A percentile compares a stretch with the other conserved stretches of the same genome.
phyloP scores from a whole-genome alignment of 176 grass and related monocot genomes.

The Poa annua region DNA sequence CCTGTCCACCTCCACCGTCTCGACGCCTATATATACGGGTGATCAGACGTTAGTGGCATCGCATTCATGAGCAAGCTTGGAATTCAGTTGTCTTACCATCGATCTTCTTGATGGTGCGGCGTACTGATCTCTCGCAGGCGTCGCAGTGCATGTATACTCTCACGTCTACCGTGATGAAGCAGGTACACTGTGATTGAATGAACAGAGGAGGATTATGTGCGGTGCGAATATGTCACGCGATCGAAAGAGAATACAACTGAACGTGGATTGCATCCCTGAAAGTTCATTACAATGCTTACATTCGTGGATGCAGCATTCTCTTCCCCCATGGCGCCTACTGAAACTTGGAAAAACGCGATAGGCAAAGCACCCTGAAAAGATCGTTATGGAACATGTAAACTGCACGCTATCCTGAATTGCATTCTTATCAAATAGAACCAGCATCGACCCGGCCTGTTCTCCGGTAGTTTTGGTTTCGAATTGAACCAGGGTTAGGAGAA shows the following conservation, averaged over 20 bases:
- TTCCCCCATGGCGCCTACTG: constrained; percentile 35
- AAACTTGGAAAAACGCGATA: neutral
- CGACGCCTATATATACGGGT: constrained; percentile 43
- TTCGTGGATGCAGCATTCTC: neutral
- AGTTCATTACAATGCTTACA: neutral
- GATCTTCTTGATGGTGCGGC: constrained; percentile 35
- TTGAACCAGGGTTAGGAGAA: neutral
- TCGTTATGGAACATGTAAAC: neutral
- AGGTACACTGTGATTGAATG: neutral
- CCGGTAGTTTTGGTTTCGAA: neutral
- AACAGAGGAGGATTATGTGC: neutral
- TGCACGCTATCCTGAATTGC: neutral
- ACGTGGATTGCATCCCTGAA: neutral
- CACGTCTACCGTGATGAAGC: constrained; percentile 24
- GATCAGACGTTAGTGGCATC: neutral
- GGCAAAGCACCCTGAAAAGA: constrained; percentile 1
- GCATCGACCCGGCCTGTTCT: neutral
- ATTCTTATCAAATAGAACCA: too few species aligned
- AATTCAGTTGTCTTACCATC: constrained; percentile 21
- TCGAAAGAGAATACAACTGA: neutral
- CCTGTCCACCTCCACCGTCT: constrained; percentile 51
- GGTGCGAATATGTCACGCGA: neutral
- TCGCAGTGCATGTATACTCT: constrained; percentile 58
- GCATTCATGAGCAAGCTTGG: neutral
- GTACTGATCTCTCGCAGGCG: constrained; percentile 48